Evolutionary conservation across 805 yeast genomes (phyloP).

Genomic region (Schwanniomyces pseudopolymorphus): DNA sequence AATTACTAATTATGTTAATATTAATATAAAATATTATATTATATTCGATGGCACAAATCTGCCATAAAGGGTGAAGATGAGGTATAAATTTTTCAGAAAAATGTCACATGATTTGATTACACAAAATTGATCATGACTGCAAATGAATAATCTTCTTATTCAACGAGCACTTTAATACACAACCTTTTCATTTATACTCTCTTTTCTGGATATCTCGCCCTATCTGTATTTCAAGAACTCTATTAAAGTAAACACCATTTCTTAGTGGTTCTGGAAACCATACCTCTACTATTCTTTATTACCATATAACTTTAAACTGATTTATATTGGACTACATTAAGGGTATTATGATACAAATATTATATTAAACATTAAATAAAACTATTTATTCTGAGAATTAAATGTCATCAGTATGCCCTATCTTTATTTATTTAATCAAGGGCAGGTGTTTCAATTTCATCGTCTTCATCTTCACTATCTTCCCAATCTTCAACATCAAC

Average conservation of each 20-base stretch:
- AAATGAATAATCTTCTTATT: too few species aligned
- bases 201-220: too few species aligned
- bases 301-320: too few species aligned
- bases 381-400: not conserved
- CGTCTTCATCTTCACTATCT: slow-evolving; percentile 59
- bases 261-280: too few species aligned
- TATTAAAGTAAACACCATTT: too few species aligned
- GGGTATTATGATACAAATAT: not conserved
- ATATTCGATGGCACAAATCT: not conserved
- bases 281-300: too few species aligned
- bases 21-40: not conserved
- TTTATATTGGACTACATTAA: too few species aligned
- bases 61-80: not conserved
- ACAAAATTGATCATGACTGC: slow-evolving; percentile 1
- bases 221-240: too few species aligned
- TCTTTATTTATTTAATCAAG: slow-evolving; percentile 1
- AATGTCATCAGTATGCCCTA: not conserved
- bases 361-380: not conserved
- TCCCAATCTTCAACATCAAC: slow-evolving; percentile 61
- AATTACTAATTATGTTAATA: not conserved
- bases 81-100: slow-evolving; percentile 1
- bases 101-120: slow-evolving; percentile 4
- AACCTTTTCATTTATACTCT: too few species aligned
- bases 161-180: too few species aligned
- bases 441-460: slow-evolving; percentile 31